Evolutionary conservation across 169 alveolate species (phyloP), one percentile per base, ranked within the genome.

Genomic region (Besnoitia besnoiti): DNA sequence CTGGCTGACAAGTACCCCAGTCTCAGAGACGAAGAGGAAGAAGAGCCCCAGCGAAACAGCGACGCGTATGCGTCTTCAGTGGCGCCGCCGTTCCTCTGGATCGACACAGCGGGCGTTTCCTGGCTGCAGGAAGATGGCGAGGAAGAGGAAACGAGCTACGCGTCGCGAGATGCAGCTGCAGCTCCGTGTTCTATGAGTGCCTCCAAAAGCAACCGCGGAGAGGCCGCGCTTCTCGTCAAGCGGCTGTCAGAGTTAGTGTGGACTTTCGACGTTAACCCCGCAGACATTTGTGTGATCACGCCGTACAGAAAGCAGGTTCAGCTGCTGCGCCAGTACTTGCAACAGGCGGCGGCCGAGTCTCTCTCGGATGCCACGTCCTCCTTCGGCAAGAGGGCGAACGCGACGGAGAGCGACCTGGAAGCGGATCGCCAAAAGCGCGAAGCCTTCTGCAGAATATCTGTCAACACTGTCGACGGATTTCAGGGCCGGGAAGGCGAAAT

Each of bases 401-500:
- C 84, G 24, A 47, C 35, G 30, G 82, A 50, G 67, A n/a, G n/a
- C n/a, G n/a, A n/a, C n/a, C 42, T 37, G 42, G 89, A 46, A 44
- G 89, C 37, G 27, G 93, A 44, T 14, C 39, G 42, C 39, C 37
- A 62, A 42, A 44, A 89, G 33, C 44, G 75, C 5, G 16, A 8
- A 24, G 30, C 40, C 47, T n/a, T 44, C 24, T 30, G 21, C 33
- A 21, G 50, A 27, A 73, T 62, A 27, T 5, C 85, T 35, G 92
- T 89, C 73, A 79, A 75, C 59, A 62, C 93, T 0, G 93, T 89
- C 4, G 93, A 89, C 80, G 93, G 93, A 4, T 89, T 62, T 46
- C 93, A 89, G 61, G 93, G 93, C n/a, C 10, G 82, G 35, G 93
- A 89, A 49, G 47, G 75, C n/a, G 93, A 89, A 21, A 89, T 89